These are phyloP conservation scores for Aspergillus quadrilineatus DNA, from an alignment of 2,329 filamentous ascomycete genomes.

Conservation along the genomic window DNA sequence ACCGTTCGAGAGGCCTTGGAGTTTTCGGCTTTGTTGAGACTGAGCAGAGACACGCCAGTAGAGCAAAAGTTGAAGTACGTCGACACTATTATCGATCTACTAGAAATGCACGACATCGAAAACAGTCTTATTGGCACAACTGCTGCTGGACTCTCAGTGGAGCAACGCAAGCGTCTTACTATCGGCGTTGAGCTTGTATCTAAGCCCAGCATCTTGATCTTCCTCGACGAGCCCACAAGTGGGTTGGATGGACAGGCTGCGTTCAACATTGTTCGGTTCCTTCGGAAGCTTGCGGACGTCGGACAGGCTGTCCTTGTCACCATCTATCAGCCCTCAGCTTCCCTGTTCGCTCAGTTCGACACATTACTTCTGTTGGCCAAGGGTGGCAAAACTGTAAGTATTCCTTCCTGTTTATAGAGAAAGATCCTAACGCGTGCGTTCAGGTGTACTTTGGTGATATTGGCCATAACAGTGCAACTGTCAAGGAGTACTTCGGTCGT, in stretches of 20 bases:
- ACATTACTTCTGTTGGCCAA: conserved; percentile 66
- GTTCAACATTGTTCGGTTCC: conserved; percentile 64
- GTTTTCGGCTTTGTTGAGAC: conserved; percentile 64
- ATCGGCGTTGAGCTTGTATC: conserved; percentile 72
- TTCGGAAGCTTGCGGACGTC: conserved; percentile 63
- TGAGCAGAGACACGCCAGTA: conserved; percentile 52
- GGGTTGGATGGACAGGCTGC: conserved; percentile 68
- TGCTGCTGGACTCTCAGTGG: conserved; percentile 54
- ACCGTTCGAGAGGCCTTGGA: conserved; percentile 66
- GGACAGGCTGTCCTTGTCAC: conserved; percentile 70
- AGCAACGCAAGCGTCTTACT: conserved; percentile 67
- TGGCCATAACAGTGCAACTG: conserved; percentile 62
- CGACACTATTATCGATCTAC: conserved; percentile 61
- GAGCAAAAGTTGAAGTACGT: conserved; percentile 65
- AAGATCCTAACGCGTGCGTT: too few species aligned
- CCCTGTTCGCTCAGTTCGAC: conserved; percentile 68
- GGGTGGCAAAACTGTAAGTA: conserved; percentile 57
- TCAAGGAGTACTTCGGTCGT: conserved; percentile 66
- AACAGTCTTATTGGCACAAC: conserved; percentile 58
- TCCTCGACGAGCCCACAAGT: conserved; percentile 69
- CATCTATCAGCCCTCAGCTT: conserved; percentile 67
- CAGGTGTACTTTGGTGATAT: conserved; percentile 66
- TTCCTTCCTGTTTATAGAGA: too few species aligned
- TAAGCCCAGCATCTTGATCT: conserved; percentile 65
- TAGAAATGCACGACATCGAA: conserved; percentile 64